Conservation (phyloP, 2,329 filamentous ascomycete genomes). For the Xylariaceae sp. region DNA sequence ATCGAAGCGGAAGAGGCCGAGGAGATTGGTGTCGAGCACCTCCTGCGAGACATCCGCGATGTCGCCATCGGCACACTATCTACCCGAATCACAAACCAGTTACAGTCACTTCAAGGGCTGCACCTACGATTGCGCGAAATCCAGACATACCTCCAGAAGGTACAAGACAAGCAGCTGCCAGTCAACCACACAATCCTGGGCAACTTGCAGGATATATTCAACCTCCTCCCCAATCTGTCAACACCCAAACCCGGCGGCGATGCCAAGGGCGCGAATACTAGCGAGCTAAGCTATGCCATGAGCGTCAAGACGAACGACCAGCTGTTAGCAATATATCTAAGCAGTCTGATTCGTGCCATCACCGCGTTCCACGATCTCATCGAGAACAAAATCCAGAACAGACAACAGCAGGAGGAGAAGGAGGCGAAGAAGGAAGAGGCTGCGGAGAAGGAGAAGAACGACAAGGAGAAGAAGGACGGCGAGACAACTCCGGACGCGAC, state of each 20-base stretch:
- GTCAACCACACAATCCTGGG: conserved; percentile 97
- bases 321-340: conserved; percentile 96
- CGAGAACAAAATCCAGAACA: conserved; percentile 99
- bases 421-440: conserved; percentile 68
- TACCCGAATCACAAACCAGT: conserved; percentile 93
- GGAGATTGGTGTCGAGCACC: conserved; percentile 96
- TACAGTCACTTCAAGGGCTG: conserved; percentile 93
- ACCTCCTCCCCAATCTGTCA: conserved; percentile 90
- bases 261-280: conserved; percentile 51
- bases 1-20: conserved; percentile 99
- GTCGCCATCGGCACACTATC: conserved; percentile 95
- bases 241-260: conserved; percentile 65
- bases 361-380: conserved; percentile 99
- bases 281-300: conserved; percentile 92
- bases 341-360: conserved; percentile 92
- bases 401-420: conserved; percentile 93
- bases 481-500: conserved; percentile 40
- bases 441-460: conserved; percentile 53
- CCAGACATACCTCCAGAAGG: conserved; percentile 90
- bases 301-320: conserved; percentile 99
- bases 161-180: conserved; percentile 84
- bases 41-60: conserved; percentile 95
- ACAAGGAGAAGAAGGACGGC: conserved; percentile 39
- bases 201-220: conserved; percentile 99
- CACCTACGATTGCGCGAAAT: conserved; percentile 94